Evolutionary conservation across 768 basidiomycete genomes (phyloP).

Genomic region (Mycena latifolia): DNA sequence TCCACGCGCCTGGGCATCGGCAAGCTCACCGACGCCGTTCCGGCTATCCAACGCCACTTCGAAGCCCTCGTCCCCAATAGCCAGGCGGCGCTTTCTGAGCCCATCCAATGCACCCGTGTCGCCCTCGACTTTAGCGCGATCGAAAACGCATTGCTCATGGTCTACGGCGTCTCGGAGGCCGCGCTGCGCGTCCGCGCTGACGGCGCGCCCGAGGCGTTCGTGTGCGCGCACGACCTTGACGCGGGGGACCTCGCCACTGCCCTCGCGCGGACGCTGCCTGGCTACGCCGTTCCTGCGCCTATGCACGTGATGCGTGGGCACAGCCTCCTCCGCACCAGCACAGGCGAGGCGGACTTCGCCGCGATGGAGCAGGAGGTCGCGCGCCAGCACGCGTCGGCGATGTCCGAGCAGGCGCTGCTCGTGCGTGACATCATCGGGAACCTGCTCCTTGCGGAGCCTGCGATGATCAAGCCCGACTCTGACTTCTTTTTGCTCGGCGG

Average conservation of each 20-base stretch:
- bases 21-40: slow-evolving; percentile 48
- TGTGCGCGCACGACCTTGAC: slow-evolving; percentile 45
- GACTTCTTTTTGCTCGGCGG: slow-evolving; percentile 60
- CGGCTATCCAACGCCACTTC: slow-evolving; percentile 54
- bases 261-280: slow-evolving; percentile 46
- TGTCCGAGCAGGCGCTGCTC: slow-evolving; percentile 47
- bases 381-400: slow-evolving; percentile 36
- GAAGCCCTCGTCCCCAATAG: slow-evolving; percentile 50
- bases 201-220: slow-evolving; percentile 52
- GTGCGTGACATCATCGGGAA: slow-evolving; percentile 54
- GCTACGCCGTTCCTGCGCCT: slow-evolving; percentile 54
- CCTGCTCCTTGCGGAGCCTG: slow-evolving; percentile 46
- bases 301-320: slow-evolving; percentile 46
- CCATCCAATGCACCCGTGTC: slow-evolving; percentile 53
- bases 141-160: slow-evolving; percentile 41
- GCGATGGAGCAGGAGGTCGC: slow-evolving; percentile 45
- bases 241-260: slow-evolving; percentile 36
- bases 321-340: slow-evolving; percentile 36
- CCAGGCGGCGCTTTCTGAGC: slow-evolving; percentile 48
- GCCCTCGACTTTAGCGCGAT: slow-evolving; percentile 44
- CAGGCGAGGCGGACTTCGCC: slow-evolving; percentile 47
- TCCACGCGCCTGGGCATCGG: slow-evolving; percentile 55
- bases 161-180: slow-evolving; percentile 49
- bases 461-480: slow-evolving; percentile 46
- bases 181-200: slow-evolving; percentile 48